Base-by-base conservation (phyloP, 2,329 filamentous ascomycete genomes). In the Alternaria viburni region DNA sequence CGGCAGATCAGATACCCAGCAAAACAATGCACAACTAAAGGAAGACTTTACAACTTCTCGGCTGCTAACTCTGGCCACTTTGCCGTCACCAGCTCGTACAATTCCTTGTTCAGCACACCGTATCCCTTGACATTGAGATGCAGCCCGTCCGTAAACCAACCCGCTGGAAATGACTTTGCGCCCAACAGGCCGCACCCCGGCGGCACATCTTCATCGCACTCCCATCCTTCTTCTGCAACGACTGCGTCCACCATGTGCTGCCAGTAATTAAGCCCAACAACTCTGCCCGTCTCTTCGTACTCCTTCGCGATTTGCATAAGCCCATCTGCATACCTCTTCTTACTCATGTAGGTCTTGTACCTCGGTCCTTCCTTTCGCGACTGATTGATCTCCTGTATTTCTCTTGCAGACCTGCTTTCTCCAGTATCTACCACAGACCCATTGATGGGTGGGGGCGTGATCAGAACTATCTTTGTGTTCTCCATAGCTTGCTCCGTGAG, bases 111-210 rank as follows among this genome's bases (percentile, higher is more conserved):
- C 17, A 79, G 57, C 13, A 80, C 69, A 1, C 66, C 59, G 52
- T 80, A 80, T 7, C 68, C 78, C 62, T 73, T 70, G 12, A 41
- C 55, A 50, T 76, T 75, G 25, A 81, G 67, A 72, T 81, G 80
- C 66, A 82, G 64, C 5, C 78, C 77, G 71, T 81, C 79, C 2
- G 71, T 77, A 59, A 82, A 81, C 64, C 75, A 80, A 2, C 74
- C 76, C 4, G 69, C 60, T n/a, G 69, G 69, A 60, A 81, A 81
- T 12, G 65, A 54, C 51, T 65, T 70, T 19, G 76, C 73, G 5
- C 70, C 69, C 7, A 71, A 45, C 51, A 81, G 61, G 8, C 79
- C 80, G 54, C 73, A 77, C 1, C 79, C 80, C 5, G 80, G 80
- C 54, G 79, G 68, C 64, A 54, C 68, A 2, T 79, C 68, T 25